These are phyloP conservation scores for Jamesozyma jinghongensis DNA, from an alignment of 805 yeast species.

Conservation along the genomic window DNA sequence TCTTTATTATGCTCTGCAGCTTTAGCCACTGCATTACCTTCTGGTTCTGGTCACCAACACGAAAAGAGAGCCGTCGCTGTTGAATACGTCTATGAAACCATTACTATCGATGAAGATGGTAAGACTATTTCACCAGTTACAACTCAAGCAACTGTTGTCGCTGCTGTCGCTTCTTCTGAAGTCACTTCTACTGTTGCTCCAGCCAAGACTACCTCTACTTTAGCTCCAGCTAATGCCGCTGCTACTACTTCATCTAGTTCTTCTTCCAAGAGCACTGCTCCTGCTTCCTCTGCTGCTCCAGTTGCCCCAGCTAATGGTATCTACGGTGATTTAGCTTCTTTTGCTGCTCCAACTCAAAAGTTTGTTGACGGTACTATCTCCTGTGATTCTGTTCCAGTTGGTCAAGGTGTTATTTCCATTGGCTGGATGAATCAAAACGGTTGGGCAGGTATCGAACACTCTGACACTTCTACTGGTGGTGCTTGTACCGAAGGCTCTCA, in stretches of 20 bases:
- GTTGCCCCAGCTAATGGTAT: conserved; percentile 23
- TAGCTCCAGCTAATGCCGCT: background rate
- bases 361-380: conserved; percentile 61
- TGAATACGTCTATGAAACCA: conserved; percentile 45
- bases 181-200: background rate
- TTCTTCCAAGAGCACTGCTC: conserved; percentile 1
- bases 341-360: conserved; percentile 39
- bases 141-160: conserved; percentile 1
- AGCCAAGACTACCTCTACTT: conserved; percentile 1
- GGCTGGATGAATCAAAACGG: conserved; percentile 46
- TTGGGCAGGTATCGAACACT: conserved; percentile 44
- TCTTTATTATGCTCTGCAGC: conserved; percentile 20
- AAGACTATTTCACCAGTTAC: conserved; percentile 23
- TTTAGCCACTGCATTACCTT: conserved; percentile 27
- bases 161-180: background rate
- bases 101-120: conserved; percentile 63
- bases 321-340: conserved; percentile 53
- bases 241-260: conserved; percentile 1
- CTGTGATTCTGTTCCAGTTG: conserved; percentile 60
- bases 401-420: conserved; percentile 56
- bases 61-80: conserved; percentile 41
- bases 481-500: conserved; percentile 58
- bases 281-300: conserved; percentile 3
- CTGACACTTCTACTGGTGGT: conserved; percentile 54
- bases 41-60: conserved; percentile 41